Evolutionary conservation across 371 early-diverging fungal genomes (phyloP), one percentile per base, ranked within the genome.

Genomic region (Haplosporangium sp.): DNA sequence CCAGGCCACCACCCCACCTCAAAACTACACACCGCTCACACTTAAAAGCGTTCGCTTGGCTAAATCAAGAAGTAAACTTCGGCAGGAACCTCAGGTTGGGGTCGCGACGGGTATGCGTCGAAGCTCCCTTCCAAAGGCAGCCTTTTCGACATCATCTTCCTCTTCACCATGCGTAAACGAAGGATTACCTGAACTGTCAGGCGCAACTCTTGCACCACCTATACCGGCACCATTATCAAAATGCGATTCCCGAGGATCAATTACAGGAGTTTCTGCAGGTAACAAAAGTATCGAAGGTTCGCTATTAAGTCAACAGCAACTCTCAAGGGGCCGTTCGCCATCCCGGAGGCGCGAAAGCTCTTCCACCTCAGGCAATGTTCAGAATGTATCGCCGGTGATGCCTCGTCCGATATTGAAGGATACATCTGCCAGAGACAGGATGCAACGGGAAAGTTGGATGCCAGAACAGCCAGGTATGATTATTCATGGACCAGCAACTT

Each of bases 361-460:
- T 1, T 41, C 54, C 3, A 43, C 46, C 14, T 60, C 74, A 13
- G 21, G 42, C 38, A 37, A 21, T 5, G 43, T 21, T 29, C 55
- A 60, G 11, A 41, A 40, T 14, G 51, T 48, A 14, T 37, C 64
- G 1, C 59, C 52, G n/a, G n/a, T 61, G 7, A 57, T 65, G 62
- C 77, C 67, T 59, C 66, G 77, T 41, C 77, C 77, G 1, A 76
- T 76, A 48, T 45, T 76, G 18, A 76, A 70, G 56, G 77, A 76
- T 46, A 76, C 70, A 7, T 70, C 77, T 48, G 63, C 71, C 6
- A 61, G 67, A 61, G 77, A 76, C 64, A 70, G 48, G 52, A 42
- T 63, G 20, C 64, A 56, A 21, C 63, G 67, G 6, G 77, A 76
- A 50, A 76, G 71, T 47, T 76, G 77, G 77, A 76, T 70, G 71